Base-by-base conservation (phyloP, 495 filamentous ascomycete species). In the Penicillium lagena region DNA sequence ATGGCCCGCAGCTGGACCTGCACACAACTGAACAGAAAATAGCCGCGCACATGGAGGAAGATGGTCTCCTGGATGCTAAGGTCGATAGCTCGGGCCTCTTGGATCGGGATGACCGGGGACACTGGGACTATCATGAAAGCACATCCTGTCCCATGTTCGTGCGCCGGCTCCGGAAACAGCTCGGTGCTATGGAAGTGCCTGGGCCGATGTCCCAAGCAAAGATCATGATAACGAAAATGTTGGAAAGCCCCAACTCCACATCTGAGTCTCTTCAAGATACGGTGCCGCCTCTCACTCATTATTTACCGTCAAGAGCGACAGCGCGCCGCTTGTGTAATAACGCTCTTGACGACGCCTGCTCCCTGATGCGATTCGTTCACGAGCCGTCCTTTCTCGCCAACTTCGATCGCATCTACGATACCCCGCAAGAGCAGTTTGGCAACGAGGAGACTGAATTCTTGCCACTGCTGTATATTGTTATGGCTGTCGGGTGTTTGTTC, bases 81-180 rank as follows among this genome's bases (percentile, higher is more conserved):
- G 89, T 98, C 43, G 83, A 86, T 56, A 83, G 87, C 38, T 87
- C 87, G 6, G 93, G 90, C 31, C 87, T 83, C 58, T 72, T 98
- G 10, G 94, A 96, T 56, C 73, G 96, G 12, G 90, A 95, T 60
- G 93, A 98, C 51, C 78, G 81, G 51, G 91, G 91, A 14, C 77
- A 95, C 51, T 95, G 87, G 82, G 93, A 96, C 58, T 98, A 95
- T 54, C 87, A 93, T 58, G 93, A 93, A 34, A 87, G 87, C 46
- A 96, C 91, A 0, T 98, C 93, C 5, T 89, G 91, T 0, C 73
- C 90, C 38, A 85, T 88, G 46, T 97, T 95, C 64, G 75, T 96
- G 40, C 74, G 79, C 50, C 80, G 86, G 33, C 80, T 98, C 76
- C 82, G 88, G 46, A 86, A 89, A 53, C 86, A 96, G 58, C 83